Base-by-base conservation (phyloP, 1,284 basidiomycete species). In the Puccinia polysora region DNA sequence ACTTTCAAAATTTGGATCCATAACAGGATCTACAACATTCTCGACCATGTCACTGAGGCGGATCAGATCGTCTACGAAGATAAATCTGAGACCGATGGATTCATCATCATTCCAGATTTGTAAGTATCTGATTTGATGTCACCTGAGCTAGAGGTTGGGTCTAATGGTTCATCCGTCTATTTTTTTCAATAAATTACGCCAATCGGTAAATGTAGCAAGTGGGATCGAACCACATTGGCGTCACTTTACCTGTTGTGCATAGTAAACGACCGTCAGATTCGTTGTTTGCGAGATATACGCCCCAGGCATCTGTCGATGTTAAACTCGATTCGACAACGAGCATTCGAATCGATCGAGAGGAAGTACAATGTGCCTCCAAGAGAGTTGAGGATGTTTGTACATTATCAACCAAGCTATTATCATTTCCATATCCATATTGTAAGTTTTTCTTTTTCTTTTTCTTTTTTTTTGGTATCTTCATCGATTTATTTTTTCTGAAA, bases 351-450 rank as follows among this genome's bases (percentile, higher is more conserved):
- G 2, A 87, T 85, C 0, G 77, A 81, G 59, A 84, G 85, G 53
- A 84, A 83, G 75, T 94, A 87, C 84, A 85, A 84, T 0, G 80
- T 92, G 2, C 79, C 80, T 0, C 75, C 78, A 2, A 86, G 86
- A 1, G 83, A 86, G 25, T 77, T 97, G 73, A 82, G 92, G 73
- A 84, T 95, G 82, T 95, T 88, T 77, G 81, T 97, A 18, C 50
- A 50, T 45, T 25, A 25, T 15, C 34, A 52, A 25, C 53, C 55
- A 43, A 47, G 43, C 4, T 23, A 45, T 63, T 93, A 96, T 79
- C 94, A 95, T 77, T 89, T 96, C 77, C 92, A 96, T 76, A 90
- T 98, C 0, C 96, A 98, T 77, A 88, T 97, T 65, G 89, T 95
- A 6, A 88, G 75, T 38, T 36, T 7, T 49, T 38, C 8, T n/a